Evolutionary conservation across 495 filamentous ascomycete genomes (phyloP), one percentile per base, ranked within the genome.

Genomic region (Lepraria neglecta): DNA sequence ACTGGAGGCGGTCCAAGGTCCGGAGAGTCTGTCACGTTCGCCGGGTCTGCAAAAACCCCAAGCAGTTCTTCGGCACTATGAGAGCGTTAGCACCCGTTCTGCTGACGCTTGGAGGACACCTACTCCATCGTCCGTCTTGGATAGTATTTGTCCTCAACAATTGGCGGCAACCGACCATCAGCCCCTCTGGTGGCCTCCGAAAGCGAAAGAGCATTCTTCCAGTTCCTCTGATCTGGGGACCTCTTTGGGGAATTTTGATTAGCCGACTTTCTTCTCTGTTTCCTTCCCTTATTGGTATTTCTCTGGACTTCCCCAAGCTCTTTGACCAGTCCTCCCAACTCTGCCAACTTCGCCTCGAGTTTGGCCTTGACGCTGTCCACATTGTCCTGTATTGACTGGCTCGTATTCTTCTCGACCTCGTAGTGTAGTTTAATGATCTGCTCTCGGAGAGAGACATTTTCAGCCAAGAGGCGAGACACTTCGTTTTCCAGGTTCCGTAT

Each of bases 401-500:
- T 71, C 51, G 68, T 71, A 55, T 69, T 77, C 33, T 78, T 76
- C 58, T 85, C 76, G 46, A 83, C 66, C 53, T 90, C 84, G 56
- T 85, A 82, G 56, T 89, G 82, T 7, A 95, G 75, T 46, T 84
- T 84, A 63, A 95, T 77, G 19, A 94, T 78, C 64, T 92, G 84
- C 62, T 90, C 84, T 54, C 89, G 84, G 0, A 98, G 81, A 0
- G 86, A 82, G 28, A 96, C 84, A 71, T 97, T 97, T 65, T 98
- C 95, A 19, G 85, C 83, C 59, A 96, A 77, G 12, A 97, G 75
- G 33, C 88, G 84, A 17, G 90, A 87, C 40, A 84, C 84, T 73
- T 98, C 92, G 58, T 84, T 84, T 71, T 97, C 91, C 43, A 97
- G 81, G 55, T 76, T 84, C 59, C 91, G 89, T 65, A 98, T 97